phyloP scores from a whole-genome alignment of 2,329 filamentous ascomycete species.

The Helminthosporium solani region DNA sequence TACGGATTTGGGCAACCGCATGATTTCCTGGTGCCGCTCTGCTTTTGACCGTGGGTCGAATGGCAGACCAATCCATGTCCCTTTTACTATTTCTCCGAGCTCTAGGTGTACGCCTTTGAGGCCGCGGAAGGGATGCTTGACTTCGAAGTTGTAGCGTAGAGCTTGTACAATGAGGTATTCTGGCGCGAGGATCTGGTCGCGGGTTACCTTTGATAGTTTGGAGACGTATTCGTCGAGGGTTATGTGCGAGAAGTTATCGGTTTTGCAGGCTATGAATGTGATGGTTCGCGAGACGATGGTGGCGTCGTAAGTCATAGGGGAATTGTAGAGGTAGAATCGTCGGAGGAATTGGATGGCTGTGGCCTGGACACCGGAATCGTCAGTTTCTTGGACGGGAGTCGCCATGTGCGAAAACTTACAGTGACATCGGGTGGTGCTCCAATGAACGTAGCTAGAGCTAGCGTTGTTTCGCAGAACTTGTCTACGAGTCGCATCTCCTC shows the following conservation, averaged over 20 bases:
- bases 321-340: constrained; percentile 94
- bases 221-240: constrained; percentile 60
- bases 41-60: constrained; percentile 14
- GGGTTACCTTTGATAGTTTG: constrained; percentile 56
- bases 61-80: constrained; percentile 50
- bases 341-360: constrained; percentile 88
- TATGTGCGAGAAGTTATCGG: constrained; percentile 74
- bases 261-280: constrained; percentile 91
- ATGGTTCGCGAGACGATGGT: constrained; percentile 85
- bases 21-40: constrained; percentile 32
- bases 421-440: constrained; percentile 62
- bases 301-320: constrained; percentile 92
- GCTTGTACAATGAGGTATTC: constrained; percentile 93
- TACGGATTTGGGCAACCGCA: constrained; percentile 24
- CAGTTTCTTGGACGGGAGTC: not conserved
- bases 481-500: constrained; percentile 82
- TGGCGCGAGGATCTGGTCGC: constrained; percentile 82
- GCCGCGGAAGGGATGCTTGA: constrained; percentile 84
- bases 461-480: constrained; percentile 68
- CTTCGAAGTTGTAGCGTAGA: constrained; percentile 88
- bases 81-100: constrained; percentile 65
- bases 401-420: constrained; percentile 50
- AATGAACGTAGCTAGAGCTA: constrained; percentile 60
- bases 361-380: constrained; percentile 47
- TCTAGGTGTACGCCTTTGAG: constrained; percentile 87